phyloP scores from a whole-genome alignment of 23 red algal genomes.

The Gracilaria caudata region DNA sequence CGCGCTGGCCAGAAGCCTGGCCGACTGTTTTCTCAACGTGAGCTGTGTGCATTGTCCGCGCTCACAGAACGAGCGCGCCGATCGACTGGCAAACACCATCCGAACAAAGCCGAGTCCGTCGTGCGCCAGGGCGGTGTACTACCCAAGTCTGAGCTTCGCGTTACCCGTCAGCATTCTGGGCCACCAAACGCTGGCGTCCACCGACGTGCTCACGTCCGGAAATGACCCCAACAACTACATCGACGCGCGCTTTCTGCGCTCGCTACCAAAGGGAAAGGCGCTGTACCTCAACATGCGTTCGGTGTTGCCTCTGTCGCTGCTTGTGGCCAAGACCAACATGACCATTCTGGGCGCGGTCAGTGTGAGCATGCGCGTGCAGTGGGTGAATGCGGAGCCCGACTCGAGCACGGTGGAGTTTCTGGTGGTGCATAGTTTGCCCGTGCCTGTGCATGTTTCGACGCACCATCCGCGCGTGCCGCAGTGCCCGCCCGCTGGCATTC shows the following conservation, averaged over 20 bases:
- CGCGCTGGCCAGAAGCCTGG: not conserved
- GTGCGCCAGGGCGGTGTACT: not conserved
- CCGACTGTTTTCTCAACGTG: not conserved
- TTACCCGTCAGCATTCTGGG: not conserved
- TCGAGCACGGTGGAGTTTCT: not conserved
- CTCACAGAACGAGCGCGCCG: not conserved
- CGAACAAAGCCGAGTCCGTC: not conserved
- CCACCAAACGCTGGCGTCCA: not conserved
- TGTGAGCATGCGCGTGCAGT: not conserved
- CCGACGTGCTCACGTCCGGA: not conserved
- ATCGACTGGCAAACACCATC: not conserved
- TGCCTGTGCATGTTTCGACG: not conserved
- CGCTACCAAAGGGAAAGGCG: not conserved
- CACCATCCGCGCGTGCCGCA: not conserved
- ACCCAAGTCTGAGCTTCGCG: not conserved
- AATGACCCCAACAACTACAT: conserved; percentile 1
- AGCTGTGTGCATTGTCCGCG: not conserved
- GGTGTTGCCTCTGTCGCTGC: not conserved
- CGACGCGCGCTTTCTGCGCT: not conserved
- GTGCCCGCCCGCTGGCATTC: not conserved
- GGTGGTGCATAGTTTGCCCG: not conserved
- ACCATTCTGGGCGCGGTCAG: not conserved
- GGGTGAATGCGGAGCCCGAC: not conserved
- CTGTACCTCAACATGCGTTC: not conserved
- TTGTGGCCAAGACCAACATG: not conserved